phyloP scores from a whole-genome alignment of 495 filamentous ascomycete species.

The Cercophora sp. region DNA sequence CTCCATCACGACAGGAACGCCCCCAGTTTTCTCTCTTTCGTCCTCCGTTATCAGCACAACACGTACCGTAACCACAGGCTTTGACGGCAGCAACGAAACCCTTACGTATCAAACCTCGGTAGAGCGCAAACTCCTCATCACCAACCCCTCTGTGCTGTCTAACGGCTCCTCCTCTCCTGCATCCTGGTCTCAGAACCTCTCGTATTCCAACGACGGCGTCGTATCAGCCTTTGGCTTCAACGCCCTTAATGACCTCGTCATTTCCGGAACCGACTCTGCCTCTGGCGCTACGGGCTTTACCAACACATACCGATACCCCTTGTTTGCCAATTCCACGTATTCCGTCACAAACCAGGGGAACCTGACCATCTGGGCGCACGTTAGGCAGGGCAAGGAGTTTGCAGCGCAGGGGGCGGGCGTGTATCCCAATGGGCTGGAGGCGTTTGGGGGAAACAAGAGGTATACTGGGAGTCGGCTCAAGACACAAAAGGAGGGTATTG shows the following conservation, averaged over 20 bases:
- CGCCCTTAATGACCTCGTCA: slow-evolving; percentile 60
- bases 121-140: slow-evolving; percentile 52
- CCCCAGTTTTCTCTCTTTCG: slow-evolving; percentile 25
- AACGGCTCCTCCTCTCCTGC: slow-evolving; percentile 31
- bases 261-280: slow-evolving; percentile 52
- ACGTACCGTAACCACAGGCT: slow-evolving; percentile 38
- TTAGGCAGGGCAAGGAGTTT: slow-evolving; percentile 57
- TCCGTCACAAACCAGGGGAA: slow-evolving; percentile 42
- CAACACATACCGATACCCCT: slow-evolving; percentile 58
- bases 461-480: slow-evolving; percentile 41
- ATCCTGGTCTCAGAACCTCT: slow-evolving; percentile 60
- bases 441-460: slow-evolving; percentile 29
- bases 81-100: slow-evolving; percentile 57
- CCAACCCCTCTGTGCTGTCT: slow-evolving; percentile 47
- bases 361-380: slow-evolving; percentile 54
- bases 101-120: slow-evolving; percentile 57
- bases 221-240: slow-evolving; percentile 56
- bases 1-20: slow-evolving; percentile 49
- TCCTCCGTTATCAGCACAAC: slow-evolving; percentile 29
- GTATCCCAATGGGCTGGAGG: slow-evolving; percentile 57
- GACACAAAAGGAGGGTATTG: slow-evolving; percentile 55
- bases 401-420: slow-evolving; percentile 52
- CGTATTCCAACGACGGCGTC: slow-evolving; percentile 56
- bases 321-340: slow-evolving; percentile 57
- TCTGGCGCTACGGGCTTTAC: slow-evolving; percentile 38